Evolutionary conservation across 768 basidiomycete genomes (phyloP).

Genomic region (Mrakia frigida): DNA sequence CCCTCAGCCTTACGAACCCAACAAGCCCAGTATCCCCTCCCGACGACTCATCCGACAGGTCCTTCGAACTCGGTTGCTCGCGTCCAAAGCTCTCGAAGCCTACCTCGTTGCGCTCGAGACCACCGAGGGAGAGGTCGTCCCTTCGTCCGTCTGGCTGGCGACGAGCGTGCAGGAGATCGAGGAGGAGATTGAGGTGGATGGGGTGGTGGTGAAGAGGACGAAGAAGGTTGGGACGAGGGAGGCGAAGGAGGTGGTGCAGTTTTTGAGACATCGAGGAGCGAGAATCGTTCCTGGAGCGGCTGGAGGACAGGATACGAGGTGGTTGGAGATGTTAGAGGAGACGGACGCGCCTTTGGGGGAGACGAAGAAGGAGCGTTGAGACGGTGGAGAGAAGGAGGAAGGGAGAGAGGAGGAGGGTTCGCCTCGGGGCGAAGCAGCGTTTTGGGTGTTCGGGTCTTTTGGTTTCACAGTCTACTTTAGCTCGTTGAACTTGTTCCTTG

Average conservation of each 20-base stretch:
- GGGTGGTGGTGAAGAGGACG: conserved; percentile 47
- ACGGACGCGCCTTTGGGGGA: background rate
- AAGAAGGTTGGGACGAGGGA: conserved; percentile 45
- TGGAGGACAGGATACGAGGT: background rate
- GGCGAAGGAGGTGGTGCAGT: conserved; percentile 66
- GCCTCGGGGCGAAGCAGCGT: no score
- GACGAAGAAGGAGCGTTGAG: background rate
- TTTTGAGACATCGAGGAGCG: conserved; percentile 66
- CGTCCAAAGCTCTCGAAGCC: conserved; percentile 64
- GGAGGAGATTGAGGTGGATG: conserved; percentile 41
- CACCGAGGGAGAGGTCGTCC: background rate
- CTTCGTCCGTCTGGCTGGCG: background rate
- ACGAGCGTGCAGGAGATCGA: background rate
- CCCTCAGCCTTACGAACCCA: conserved; percentile 39
- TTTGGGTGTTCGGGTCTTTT: no score
- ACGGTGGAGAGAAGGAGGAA: background rate
- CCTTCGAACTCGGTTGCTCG: conserved; percentile 75
- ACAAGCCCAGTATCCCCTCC: conserved; percentile 58
- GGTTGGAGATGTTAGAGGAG: conserved; percentile 22
- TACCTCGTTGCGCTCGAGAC: conserved; percentile 50
- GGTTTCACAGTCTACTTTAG: no score
- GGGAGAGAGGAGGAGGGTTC: background rate
- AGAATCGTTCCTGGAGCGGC: conserved; percentile 51
- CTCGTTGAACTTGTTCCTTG: no score
- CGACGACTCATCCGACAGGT: conserved; percentile 84